Conservation (phyloP, 73 alveolate genomes). For the Breviolum minutum region DNA sequence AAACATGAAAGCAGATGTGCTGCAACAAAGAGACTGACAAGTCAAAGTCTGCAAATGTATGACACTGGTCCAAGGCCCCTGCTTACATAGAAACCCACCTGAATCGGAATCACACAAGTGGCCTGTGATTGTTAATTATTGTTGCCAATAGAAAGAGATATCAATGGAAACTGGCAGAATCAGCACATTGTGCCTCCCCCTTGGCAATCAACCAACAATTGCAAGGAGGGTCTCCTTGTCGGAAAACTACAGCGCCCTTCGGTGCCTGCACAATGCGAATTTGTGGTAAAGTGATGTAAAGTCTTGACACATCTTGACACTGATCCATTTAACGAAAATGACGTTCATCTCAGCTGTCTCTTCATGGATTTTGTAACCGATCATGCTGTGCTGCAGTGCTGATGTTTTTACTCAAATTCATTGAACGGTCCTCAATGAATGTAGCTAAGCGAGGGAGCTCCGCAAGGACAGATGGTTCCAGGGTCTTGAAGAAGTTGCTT, state of each 20-base stretch:
- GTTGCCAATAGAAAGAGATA: too few relatives aligned
- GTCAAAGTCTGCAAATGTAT: too few relatives aligned
- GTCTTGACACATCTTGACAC: background rate
- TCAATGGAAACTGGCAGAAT: too few relatives aligned
- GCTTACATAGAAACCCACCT: constrained; percentile 12
- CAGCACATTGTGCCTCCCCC: constrained; percentile 21
- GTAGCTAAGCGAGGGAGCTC: constrained; percentile 91
- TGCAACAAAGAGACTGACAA: too few relatives aligned
- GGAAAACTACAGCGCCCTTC: constrained; percentile 76
- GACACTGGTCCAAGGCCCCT: background rate
- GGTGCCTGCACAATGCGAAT: constrained; percentile 24
- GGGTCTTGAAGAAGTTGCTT: constrained; percentile 49
- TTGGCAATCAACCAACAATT: constrained; percentile 69
- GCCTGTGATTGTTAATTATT: too few relatives aligned
- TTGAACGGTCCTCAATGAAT: background rate
- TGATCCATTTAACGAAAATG: too few relatives aligned
- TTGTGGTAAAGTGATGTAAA: background rate
- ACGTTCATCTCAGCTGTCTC: too few relatives aligned
- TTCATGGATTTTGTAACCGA: too few relatives aligned
- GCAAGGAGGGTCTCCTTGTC: constrained; percentile 49
- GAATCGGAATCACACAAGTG: background rate
- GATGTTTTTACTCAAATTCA: too few relatives aligned
- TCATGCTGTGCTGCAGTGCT: too few relatives aligned
- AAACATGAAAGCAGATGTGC: too few relatives aligned
- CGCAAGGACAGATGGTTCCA: constrained; percentile 47